Evolutionary conservation across 2,329 filamentous ascomycete species (phyloP), one percentile per base, ranked within the genome.

Genomic region (Paraconiothyrium brasiliense): DNA sequence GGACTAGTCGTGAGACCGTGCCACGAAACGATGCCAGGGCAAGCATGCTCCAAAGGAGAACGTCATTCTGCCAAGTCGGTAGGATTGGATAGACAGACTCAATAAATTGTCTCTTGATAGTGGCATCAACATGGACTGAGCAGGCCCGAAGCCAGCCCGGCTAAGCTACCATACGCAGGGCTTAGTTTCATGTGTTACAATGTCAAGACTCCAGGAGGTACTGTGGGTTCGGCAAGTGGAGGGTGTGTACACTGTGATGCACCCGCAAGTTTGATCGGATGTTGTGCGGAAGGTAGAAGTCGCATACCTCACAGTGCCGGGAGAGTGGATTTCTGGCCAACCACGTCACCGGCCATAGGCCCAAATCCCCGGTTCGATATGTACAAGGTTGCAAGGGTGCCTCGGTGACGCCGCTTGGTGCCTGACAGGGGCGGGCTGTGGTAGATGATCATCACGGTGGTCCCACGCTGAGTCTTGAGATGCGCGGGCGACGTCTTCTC

Each of bases 321-420:
- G 37, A 54, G 37, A 30, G 32, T 32, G 62, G 59, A 65, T 61
- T 55, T 61, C 55, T 59, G 59, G 59, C 61, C 65, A 71, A 66
- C 67, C 70, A 71, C 63, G 59, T 62, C 46, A 60, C 52, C 61
- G 67, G 67, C 69, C 56, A 60, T 32, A 44, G 46, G 67, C 65
- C 73, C 71, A 69, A 65, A 59, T 66, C 61, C 65, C 66, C 69
- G 73, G 71, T 64, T 69, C 62, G 51, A 51, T 54, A 56, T 30
- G 46, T 58, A 24, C 60, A 56, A 54, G 37, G 59, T 56, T 37
- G 54, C 64, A 58, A 65, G 69, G 71, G 60, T 58, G 57, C 41
- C 62, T 73, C 70, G 69, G 71, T 63, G 67, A 68, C 56, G 62
- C 72, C 70, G 69, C 65, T 68, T 43, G 51, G 51, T 74, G 67